A percentile compares a stretch with the other conserved stretches of the same genome.
Evolutionary conservation across 208 protist genomes (phyloP).

Genomic region (Angomonas ambiguus): DNA sequence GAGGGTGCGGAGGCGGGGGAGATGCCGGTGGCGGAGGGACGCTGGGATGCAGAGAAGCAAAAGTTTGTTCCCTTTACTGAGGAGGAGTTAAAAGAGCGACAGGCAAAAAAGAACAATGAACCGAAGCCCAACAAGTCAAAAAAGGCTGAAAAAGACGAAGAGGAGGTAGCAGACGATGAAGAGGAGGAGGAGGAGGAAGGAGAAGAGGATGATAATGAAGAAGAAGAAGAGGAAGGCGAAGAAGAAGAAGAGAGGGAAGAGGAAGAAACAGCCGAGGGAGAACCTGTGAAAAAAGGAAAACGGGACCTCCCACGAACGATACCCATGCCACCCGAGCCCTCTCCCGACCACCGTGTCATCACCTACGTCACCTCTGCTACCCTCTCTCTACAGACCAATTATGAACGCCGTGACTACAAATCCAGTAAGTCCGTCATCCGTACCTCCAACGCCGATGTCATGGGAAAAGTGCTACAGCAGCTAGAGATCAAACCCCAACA

Average conservation of each 20-base stretch:
- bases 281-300: constrained; percentile 14
- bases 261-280: constrained; percentile 12
- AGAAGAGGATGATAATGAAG: constrained; percentile 4
- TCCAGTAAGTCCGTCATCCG: constrained; percentile 74
- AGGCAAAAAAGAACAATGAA: constrained; percentile 7
- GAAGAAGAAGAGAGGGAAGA: constrained; percentile 17
- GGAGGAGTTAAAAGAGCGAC: constrained; percentile 17
- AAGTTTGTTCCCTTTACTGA: constrained; percentile 68
- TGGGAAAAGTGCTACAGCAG: constrained; percentile 62
- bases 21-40: constrained; percentile 44
- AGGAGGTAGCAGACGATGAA: constrained; percentile 3
- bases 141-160: constrained; percentile 15
- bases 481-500: constrained; percentile 68
- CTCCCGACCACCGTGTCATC: constrained; percentile 48
- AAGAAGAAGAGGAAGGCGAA: constrained; percentile 10
- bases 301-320: constrained; percentile 72
- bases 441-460: constrained; percentile 74
- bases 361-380: constrained; percentile 90
- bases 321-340: constrained; percentile 71
- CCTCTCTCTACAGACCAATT: constrained; percentile 88
- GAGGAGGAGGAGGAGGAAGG: constrained; percentile 9
- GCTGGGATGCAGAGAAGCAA: constrained; percentile 64
- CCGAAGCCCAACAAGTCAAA: constrained; percentile 24
- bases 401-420: constrained; percentile 68
- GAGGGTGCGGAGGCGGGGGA: constrained; percentile 59